Evolutionary conservation across 2,329 filamentous ascomycete genomes (phyloP), one percentile per base, ranked within the genome.

Genomic region (Trichoderma gracile): DNA sequence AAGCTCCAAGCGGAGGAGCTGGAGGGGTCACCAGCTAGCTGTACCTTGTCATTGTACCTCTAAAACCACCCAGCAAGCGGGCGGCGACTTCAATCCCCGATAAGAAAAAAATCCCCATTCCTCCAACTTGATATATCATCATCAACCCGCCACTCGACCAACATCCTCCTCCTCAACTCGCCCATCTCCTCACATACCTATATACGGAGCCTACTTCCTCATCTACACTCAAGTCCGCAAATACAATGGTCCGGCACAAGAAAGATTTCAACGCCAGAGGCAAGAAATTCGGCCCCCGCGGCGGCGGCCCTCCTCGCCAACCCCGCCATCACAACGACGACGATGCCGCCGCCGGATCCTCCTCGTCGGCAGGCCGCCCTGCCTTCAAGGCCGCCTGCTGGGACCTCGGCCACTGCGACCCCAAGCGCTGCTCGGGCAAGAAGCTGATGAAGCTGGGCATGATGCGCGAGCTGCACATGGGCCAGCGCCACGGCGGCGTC

Each of bases 381-480:
- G 73, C 80, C 23, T 97, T 93, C 84, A 96, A 96, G 79, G 94
- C 95, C 55, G 95, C 94, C 65, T 97, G 94, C 77, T 99, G 95
- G 95, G 95, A 99, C 74, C 84, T 99, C 40, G 94, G 93, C 67
- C 95, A 99, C 80, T 99, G 95, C 81, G 95, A 99, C 74, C 92
- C 94, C 9, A 98, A 97, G 78, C 84, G 94, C 71, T 99, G 95
- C 79, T 97, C 93, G 0, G 95, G 95, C 38, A 99, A 99, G 81
- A 89, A 92, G 68, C 84, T 99, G 40, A 97, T 99, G 85, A 89
- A 89, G 68, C 85, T 96, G 63, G 94, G 94, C 3, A 82, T 97
- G 72, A 97, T 99, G 92, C 89, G 95, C 70, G 91, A 96, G 73
- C 84, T 99, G 61, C 88, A 94, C 72, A 83, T 98, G 63, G 95